phyloP scores from a whole-genome alignment of 345 rosid species.

The Turnera subulata region DNA sequence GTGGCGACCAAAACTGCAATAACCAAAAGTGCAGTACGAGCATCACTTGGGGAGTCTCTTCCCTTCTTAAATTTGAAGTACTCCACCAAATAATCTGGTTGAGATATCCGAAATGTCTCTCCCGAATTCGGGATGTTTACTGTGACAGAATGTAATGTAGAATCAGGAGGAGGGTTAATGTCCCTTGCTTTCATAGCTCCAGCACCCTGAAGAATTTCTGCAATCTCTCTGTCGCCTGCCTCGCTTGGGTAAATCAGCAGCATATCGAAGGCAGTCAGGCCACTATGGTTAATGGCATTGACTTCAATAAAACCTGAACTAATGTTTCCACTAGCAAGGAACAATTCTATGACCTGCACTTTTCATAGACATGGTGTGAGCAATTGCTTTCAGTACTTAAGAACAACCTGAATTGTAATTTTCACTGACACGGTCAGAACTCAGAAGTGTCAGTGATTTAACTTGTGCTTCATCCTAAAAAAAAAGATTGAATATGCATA shows the following conservation, averaged over 20 bases:
- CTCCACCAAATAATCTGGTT: constrained; percentile 23
- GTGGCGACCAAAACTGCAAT: constrained; percentile 50
- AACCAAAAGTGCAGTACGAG: constrained; percentile 38
- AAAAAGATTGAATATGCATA: no score
- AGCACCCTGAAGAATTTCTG: constrained; percentile 31
- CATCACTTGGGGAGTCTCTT: constrained; percentile 57
- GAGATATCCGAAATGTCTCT: constrained; percentile 9
- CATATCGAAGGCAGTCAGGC: constrained; percentile 46
- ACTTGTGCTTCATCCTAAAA: no score
- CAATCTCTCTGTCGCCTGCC: constrained; percentile 53
- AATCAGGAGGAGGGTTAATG: constrained; percentile 2
- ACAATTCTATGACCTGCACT: constrained; percentile 46
- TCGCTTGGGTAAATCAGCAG: constrained; percentile 49
- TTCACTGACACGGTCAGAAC: neutral
- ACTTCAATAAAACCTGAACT: constrained; percentile 27
- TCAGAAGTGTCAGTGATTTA: no score
- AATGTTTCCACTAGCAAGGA: constrained; percentile 24
- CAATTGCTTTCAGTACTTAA: no score
- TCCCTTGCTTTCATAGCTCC: constrained; percentile 38
- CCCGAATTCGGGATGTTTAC: constrained; percentile 6
- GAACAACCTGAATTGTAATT: neutral
- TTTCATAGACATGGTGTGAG: no score
- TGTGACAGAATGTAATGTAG: constrained; percentile 6
- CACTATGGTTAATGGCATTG: constrained; percentile 37
- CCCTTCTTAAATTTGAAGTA: constrained; percentile 56